A percentile compares a stretch with the other conserved stretches of the same genome.
Evolutionary conservation across 139 green algal species (phyloP).

Genomic region (Tetraselmis chui): DNA sequence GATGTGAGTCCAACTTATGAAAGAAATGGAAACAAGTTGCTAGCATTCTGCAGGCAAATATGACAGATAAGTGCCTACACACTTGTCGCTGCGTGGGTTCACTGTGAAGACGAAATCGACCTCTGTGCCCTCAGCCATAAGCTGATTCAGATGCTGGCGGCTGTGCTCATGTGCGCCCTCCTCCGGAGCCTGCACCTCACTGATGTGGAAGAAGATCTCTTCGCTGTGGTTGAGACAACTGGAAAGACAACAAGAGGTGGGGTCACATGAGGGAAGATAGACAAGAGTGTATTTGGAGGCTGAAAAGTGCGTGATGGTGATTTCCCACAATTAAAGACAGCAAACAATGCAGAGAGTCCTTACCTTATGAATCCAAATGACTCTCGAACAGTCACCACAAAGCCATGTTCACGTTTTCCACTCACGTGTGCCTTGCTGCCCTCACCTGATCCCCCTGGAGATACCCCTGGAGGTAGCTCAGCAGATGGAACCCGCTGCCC

Average conservation of each 20-base stretch:
- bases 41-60: no score
- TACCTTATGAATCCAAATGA: neutral
- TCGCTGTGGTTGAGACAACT: neutral
- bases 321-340: no score
- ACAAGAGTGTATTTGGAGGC: neutral
- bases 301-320: neutral
- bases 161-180: neutral
- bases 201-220: neutral
- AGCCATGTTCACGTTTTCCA: neutral
- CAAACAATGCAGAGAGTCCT: no score
- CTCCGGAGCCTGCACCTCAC: neutral
- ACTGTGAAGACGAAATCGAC: neutral
- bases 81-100: neutral
- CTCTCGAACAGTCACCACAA: neutral
- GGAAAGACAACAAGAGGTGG: neutral
- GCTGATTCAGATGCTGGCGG: neutral
- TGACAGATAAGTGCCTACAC: no score
- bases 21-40: no score
- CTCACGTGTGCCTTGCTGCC: neutral
- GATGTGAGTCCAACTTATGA: no score
- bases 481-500: no score
- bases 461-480: no score
- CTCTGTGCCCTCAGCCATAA: neutral
- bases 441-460: no score
- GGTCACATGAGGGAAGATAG: no score